These are phyloP conservation scores for Cladophialophora yegresii DNA, from an alignment of 2,329 filamentous ascomycete species.

Conservation along the genomic window DNA sequence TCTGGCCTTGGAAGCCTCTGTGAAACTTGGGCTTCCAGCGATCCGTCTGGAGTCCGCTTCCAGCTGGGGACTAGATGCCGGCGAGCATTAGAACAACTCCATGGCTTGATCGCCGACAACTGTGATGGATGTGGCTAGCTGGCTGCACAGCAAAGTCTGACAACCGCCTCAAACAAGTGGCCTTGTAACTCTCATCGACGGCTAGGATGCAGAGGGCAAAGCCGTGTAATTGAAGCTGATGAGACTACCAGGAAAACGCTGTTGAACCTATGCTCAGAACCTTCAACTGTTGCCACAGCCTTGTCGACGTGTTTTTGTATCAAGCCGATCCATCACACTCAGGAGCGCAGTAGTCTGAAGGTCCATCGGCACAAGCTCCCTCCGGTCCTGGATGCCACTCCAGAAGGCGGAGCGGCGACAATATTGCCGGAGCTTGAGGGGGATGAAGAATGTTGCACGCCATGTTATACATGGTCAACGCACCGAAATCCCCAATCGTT, in stretches of 20 bases:
- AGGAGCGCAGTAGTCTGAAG: neutral
- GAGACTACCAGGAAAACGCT: neutral
- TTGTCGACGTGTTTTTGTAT: neutral
- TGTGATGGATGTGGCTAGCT: neutral
- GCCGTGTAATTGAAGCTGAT: neutral
- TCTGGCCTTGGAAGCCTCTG: neutral
- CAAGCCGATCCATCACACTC: neutral
- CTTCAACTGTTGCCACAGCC: neutral
- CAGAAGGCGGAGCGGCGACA: neutral
- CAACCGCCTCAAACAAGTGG: neutral
- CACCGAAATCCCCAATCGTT: too few species aligned
- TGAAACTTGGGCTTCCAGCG: neutral
- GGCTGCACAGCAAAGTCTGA: neutral
- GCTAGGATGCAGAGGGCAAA: neutral
- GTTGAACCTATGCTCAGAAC: neutral
- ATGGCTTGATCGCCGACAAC: neutral
- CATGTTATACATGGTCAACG: too few species aligned
- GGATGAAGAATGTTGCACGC: neutral
- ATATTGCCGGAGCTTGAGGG: neutral
- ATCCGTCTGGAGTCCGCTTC: neutral
- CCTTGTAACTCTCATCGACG: neutral
- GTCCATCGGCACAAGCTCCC: neutral
- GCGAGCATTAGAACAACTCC: neutral
- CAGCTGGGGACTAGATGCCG: neutral
- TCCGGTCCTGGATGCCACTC: neutral